Evolutionary conservation across 2,329 filamentous ascomycete genomes (phyloP).

Genomic region (Byssochlamys sp.): DNA sequence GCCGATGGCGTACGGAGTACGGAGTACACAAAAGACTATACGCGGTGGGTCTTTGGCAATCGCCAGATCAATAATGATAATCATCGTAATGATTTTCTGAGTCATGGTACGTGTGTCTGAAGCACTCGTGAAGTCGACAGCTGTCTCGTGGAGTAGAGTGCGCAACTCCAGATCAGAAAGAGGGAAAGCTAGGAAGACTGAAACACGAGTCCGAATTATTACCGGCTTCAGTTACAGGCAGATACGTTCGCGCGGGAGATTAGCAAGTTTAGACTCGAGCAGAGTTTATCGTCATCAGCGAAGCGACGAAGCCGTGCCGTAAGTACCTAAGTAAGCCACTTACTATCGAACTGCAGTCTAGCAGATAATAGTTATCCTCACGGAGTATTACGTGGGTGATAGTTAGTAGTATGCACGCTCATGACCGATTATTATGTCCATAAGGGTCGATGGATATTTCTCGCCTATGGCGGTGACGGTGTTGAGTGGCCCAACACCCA

Average conservation of each 20-base stretch:
- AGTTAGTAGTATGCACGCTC: background rate
- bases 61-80: background rate
- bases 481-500: background rate
- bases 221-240: background rate
- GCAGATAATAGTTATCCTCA: background rate
- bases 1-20: background rate
- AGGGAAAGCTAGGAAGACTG: background rate
- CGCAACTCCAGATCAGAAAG: background rate
- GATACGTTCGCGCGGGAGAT: background rate
- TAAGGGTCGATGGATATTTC: background rate
- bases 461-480: background rate
- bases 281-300: background rate
- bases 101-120: background rate
- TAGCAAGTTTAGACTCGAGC: background rate
- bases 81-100: background rate
- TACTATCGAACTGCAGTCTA: background rate
- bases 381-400: background rate
- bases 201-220: background rate
- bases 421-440: background rate
- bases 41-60: background rate
- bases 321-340: background rate
- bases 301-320: background rate
- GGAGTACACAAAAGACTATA: background rate
- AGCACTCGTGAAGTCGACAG: background rate
- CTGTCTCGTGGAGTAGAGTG: background rate